Evolutionary conservation across 2,329 filamentous ascomycete genomes (phyloP).

Genomic region (Monascus ruber): DNA sequence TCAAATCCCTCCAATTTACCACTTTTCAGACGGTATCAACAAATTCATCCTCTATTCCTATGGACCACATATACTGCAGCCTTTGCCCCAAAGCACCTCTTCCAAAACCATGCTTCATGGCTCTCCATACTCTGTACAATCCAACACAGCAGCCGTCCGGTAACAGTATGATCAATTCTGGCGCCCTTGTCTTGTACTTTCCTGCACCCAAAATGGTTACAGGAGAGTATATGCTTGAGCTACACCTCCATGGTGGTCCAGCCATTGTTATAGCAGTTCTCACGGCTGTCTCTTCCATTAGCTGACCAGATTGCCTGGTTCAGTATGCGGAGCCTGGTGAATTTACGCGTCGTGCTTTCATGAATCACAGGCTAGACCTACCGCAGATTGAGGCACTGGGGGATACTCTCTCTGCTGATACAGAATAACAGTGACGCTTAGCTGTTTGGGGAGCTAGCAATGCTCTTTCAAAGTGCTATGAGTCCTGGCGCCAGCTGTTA

Average conservation of each 20-base stretch:
- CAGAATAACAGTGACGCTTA: constrained; percentile 82
- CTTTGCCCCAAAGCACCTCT: constrained; percentile 46
- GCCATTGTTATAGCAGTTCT: constrained; percentile 83
- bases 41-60: not conserved
- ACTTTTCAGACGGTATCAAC: no score
- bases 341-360: constrained; percentile 85
- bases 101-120: constrained; percentile 53
- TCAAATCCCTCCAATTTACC: not conserved
- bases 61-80: constrained; percentile 49
- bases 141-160: constrained; percentile 31
- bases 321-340: constrained; percentile 91
- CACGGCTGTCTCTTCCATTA: constrained; percentile 52
- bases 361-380: constrained; percentile 73
- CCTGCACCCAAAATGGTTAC: constrained; percentile 72
- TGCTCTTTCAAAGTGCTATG: constrained; percentile 62
- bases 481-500: constrained; percentile 68
- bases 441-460: constrained; percentile 69
- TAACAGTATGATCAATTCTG: constrained; percentile 54
- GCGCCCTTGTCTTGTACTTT: constrained; percentile 73
- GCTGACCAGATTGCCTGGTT: constrained; percentile 32
- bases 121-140: constrained; percentile 62
- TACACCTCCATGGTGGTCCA: constrained; percentile 87
- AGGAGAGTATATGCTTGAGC: constrained; percentile 81
- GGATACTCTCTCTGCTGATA: constrained; percentile 54
- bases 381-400: constrained; percentile 64